Percentiles rank a stretch among this genome's conserved stretches.
These are phyloP conservation scores for Trametes cingulata DNA, from an alignment of 768 basidiomycete genomes.

Conservation along the genomic window DNA sequence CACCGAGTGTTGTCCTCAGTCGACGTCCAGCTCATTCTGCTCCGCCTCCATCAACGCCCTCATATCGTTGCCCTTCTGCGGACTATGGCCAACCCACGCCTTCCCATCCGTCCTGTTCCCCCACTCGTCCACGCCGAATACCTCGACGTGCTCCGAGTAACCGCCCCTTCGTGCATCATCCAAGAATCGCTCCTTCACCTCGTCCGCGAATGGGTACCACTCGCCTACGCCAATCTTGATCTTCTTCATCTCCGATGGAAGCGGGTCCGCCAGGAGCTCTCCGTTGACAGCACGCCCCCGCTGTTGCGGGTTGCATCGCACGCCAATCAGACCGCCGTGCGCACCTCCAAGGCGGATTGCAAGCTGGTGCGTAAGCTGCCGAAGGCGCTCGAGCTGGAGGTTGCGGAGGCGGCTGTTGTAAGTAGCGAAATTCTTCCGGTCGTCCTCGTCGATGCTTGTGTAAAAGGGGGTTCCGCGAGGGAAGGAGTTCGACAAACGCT, in stretches of 20 bases:
- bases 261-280: constrained; percentile 37
- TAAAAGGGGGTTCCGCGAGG: constrained; percentile 40
- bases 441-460: constrained; percentile 33
- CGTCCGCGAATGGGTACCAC: constrained; percentile 32
- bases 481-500: constrained; percentile 35
- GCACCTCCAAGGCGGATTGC: constrained; percentile 36
- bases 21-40: too few relatives aligned
- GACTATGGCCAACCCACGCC: constrained; percentile 12
- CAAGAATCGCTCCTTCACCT: constrained; percentile 24
- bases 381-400: constrained; percentile 38
- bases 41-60: too few relatives aligned
- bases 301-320: constrained; percentile 34
- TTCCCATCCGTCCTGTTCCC: constrained; percentile 28
- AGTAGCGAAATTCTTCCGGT: constrained; percentile 36
- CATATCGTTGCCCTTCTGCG: neutral
- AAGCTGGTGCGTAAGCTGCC: constrained; percentile 32
- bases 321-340: constrained; percentile 40
- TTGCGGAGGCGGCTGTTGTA: constrained; percentile 36
- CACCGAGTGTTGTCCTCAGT: too few relatives aligned
- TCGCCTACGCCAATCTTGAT: constrained; percentile 39
- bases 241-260: constrained; percentile 33
- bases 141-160: constrained; percentile 24
- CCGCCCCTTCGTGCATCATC: constrained; percentile 20
- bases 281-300: constrained; percentile 39
- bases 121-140: constrained; percentile 32